Conservation (phyloP, 371 early-diverging fungal genomes). For the Rhizopus sp. region DNA sequence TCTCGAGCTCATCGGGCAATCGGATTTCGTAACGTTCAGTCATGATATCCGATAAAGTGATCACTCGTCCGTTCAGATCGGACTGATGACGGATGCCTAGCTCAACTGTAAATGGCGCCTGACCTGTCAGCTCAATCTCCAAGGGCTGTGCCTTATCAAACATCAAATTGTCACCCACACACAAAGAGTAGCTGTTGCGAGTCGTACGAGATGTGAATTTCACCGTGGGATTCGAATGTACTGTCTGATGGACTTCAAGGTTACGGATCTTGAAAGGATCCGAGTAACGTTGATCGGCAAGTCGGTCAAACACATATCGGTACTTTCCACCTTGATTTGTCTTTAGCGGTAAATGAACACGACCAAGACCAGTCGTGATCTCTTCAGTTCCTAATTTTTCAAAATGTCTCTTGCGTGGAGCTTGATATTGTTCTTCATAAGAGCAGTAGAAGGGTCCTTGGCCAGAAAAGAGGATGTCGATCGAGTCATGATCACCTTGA, state of each 20-base stretch:
- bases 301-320: slow-evolving; percentile 43
- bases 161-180: slow-evolving; percentile 46
- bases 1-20: slow-evolving; percentile 29
- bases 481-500: slow-evolving; percentile 39
- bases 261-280: slow-evolving; percentile 25
- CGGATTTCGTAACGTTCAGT: slow-evolving; percentile 32
- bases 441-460: slow-evolving; percentile 41
- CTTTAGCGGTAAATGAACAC: slow-evolving; percentile 36
- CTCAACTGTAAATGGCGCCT: slow-evolving; percentile 47
- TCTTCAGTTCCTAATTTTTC: slow-evolving; percentile 29
- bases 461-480: slow-evolving; percentile 44
- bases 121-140: slow-evolving; percentile 42
- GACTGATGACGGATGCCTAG: slow-evolving; percentile 43
- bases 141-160: slow-evolving; percentile 35
- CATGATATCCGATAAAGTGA: slow-evolving; percentile 34
- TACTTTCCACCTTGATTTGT: slow-evolving; percentile 43
- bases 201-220: slow-evolving; percentile 23
- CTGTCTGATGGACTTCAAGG: slow-evolving; percentile 39
- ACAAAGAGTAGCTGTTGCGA: slow-evolving; percentile 31
- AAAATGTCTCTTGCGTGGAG: slow-evolving; percentile 7
- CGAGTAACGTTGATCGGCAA: slow-evolving; percentile 51
- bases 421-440: slow-evolving; percentile 27
- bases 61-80: slow-evolving; percentile 27
- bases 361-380: slow-evolving; percentile 33
- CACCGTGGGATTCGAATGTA: slow-evolving; percentile 44